Base-by-base conservation (phyloP, 352 stramenopile species). In the Thalassiosira mediterranea region DNA sequence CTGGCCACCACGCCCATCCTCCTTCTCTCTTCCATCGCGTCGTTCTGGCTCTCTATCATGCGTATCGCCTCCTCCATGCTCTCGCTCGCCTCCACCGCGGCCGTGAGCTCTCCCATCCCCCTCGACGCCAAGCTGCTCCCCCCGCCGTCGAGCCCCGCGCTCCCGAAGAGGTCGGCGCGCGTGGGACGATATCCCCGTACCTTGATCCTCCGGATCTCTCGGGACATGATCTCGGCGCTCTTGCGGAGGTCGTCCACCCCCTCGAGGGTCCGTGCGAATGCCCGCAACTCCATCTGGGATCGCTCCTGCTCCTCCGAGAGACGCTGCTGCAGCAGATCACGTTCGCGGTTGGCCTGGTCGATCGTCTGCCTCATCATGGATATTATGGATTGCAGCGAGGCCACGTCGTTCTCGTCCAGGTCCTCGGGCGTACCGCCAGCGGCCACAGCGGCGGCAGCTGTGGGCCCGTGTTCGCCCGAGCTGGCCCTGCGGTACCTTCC, bases 211-310 rank as follows among this genome's bases (percentile, higher is more conserved):
- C 68, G 48, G 3, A 79, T 61, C 42, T 81, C 72, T 17, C 72
- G 46, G 53, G 31, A 49, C 72, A 81, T 81, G 0, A 25, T 32
- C 46, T 81, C 72, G 34, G 64, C 72, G 3, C 53, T 62, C 37
- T 59, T 40, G 1, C 72, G 61, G 5, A 81, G 19, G 21, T 81
- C 72, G 25, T 81, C 72, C 34, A 81, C 72, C 5, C 72, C 72
- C 32, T 75, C 48, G 5, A 81, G 48, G 13, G 72, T 81, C 59
- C 56, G 46, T 8, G 64, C 72, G 52, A 81, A 81, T 11, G 72
- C 26, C 11, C 67, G 47, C 25, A 81, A 29, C 52, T 81, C 72
- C 40, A 58, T 60, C 25, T 73, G 62, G 0, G 64, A 65, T 46
- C 65, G 61, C 26, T 75, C 47, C 46, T 66, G 40, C 48, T 81